Percentiles rank a stretch among this genome's conserved stretches.
phyloP scores from a whole-genome alignment of 345 rosid genomes.

The Triadica sebifera region DNA sequence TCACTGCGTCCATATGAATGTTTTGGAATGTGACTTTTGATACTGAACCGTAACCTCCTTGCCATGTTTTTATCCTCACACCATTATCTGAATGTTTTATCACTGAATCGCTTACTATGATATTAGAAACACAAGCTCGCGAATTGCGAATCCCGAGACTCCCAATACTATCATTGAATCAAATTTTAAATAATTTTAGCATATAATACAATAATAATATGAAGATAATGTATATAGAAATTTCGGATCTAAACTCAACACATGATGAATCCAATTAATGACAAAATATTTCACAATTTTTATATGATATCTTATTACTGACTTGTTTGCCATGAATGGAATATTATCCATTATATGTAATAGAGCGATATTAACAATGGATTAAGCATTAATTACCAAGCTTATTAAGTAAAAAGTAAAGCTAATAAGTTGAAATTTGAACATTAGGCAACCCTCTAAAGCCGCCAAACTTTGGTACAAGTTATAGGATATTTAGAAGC shows the following conservation, averaged over 20 bases:
- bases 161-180: slow-evolving; percentile 30
- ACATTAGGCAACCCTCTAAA: slow-evolving; percentile 5
- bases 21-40: slow-evolving; percentile 27
- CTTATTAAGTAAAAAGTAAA: slow-evolving; percentile 2
- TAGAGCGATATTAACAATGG: too few species aligned
- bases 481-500: neutral
- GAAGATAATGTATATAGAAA: too few species aligned
- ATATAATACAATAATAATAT: too few species aligned
- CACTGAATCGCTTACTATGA: slow-evolving; percentile 25
- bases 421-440: slow-evolving; percentile 8
- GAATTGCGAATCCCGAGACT: slow-evolving; percentile 36
- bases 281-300: too few species aligned
- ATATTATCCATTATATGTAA: too few species aligned
- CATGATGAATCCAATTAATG: too few species aligned
- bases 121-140: slow-evolving; percentile 35
- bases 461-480: slow-evolving; percentile 8
- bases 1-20: slow-evolving; percentile 31
- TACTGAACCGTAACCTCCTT: slow-evolving; percentile 36
- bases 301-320: too few species aligned
- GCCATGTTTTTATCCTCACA: slow-evolving; percentile 43
- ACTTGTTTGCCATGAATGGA: too few species aligned
- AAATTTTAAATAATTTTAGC: neutral
- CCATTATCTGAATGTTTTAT: slow-evolving; percentile 34
- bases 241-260: too few species aligned
- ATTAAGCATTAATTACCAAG: slow-evolving; percentile 1